Evolutionary conservation across 306 rosid species (phyloP).

Genomic region (Parietaria judaica): DNA sequence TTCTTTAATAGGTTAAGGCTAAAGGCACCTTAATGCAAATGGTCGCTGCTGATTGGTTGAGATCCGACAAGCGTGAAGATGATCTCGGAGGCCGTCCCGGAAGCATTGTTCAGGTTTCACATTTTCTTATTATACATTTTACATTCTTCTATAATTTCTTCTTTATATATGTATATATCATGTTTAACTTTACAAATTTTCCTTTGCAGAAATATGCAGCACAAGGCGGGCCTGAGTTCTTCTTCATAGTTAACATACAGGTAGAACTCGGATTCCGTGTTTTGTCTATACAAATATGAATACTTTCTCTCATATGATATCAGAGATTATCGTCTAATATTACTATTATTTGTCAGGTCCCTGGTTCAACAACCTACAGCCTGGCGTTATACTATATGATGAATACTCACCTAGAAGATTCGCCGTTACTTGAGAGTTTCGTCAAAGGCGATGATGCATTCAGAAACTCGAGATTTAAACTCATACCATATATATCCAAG

Average conservation of each 20-base stretch:
- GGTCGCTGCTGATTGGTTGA: conserved; percentile 87
- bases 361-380: conserved; percentile 56
- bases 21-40: conserved; percentile 59
- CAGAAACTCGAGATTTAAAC: conserved; percentile 86
- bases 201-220: conserved; percentile 54
- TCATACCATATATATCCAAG: conserved; percentile 83
- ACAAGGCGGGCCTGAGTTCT: conserved; percentile 65
- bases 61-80: conserved; percentile 59
- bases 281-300: not conserved
- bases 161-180: not conserved
- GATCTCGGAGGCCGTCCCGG: conserved; percentile 57
- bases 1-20: conserved; percentile 53
- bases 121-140: not conserved
- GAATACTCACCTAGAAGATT: conserved; percentile 63
- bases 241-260: conserved; percentile 71
- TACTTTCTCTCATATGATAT: not conserved
- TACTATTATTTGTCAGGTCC: conserved; percentile 43
- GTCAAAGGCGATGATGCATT: conserved; percentile 76
- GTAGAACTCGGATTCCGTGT: conserved; percentile 23
- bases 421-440: conserved; percentile 57
- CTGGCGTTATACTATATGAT: conserved; percentile 68
- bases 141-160: not conserved
- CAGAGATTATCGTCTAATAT: not conserved
- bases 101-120: conserved; percentile 63
- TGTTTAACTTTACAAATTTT: not conserved